Percentiles rank a stretch among this genome's conserved stretches.
These are phyloP conservation scores for Camellia granthamiana DNA, from an alignment of 148 eudicot genomes.

Conservation along the genomic window DNA sequence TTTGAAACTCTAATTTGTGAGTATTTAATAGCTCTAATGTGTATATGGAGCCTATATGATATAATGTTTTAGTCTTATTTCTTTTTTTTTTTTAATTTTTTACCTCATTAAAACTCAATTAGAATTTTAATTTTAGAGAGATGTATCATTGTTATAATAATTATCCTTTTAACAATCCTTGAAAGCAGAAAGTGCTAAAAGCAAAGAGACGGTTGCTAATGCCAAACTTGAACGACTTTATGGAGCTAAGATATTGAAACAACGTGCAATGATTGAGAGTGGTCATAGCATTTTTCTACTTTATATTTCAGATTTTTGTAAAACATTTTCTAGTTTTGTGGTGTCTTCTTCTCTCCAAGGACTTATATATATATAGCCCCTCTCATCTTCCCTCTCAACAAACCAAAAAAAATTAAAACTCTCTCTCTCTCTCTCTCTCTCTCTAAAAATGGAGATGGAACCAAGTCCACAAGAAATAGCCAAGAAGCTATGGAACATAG, in stretches of 20 bases:
- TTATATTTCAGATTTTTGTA: neutral
- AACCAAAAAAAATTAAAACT: neutral
- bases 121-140: too few species aligned
- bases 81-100: too few species aligned
- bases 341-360: slow-evolving; percentile 2
- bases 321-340: neutral
- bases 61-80: too few species aligned
- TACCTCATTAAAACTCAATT: too few species aligned
- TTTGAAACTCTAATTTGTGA: too few species aligned
- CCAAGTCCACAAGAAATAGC: slow-evolving; percentile 29
- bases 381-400: neutral
- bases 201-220: too few species aligned
- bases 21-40: too few species aligned
- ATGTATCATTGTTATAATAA: too few species aligned
- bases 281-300: neutral
- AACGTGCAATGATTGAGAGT: neutral
- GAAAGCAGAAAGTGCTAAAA: too few species aligned
- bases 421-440: neutral
- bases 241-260: neutral
- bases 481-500: slow-evolving; percentile 36
- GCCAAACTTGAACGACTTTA: neutral
- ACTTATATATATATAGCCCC: slow-evolving; percentile 14
- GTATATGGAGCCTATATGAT: too few species aligned
- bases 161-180: too few species aligned
- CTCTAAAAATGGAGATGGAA: slow-evolving; percentile 33